Evolutionary conservation across 345 rosid genomes (phyloP).

Genomic region (Lumnitzera littorea): DNA sequence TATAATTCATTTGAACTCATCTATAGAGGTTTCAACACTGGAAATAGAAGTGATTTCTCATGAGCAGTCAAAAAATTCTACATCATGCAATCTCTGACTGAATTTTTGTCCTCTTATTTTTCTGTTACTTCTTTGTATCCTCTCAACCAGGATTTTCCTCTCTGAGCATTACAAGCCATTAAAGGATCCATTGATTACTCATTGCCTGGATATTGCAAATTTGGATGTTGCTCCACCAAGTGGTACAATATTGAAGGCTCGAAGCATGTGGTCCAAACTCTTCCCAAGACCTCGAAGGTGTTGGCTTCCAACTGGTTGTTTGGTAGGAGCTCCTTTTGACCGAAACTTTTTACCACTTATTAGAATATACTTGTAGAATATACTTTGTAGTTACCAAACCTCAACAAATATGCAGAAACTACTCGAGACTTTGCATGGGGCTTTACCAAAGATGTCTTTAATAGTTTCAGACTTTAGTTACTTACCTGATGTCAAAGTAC

Average conservation of each 20-base stretch:
- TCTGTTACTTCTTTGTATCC: too few species aligned
- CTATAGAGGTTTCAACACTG: too few species aligned
- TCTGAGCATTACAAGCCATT: conserved; percentile 69
- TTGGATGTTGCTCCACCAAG: conserved; percentile 25
- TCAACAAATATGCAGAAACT: conserved; percentile 46
- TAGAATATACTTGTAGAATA: not conserved
- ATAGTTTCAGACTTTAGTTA: conserved; percentile 91
- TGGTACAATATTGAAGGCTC: conserved; percentile 23
- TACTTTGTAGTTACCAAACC: not conserved
- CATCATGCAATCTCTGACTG: too few species aligned
- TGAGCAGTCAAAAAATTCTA: too few species aligned
- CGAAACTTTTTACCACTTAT: not conserved
- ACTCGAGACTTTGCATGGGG: conserved; percentile 71
- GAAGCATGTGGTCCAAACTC: conserved; percentile 61
- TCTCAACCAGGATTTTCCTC: conserved; percentile 36
- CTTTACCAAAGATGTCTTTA: conserved; percentile 90
- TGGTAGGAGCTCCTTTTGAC: conserved; percentile 42
- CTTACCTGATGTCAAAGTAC: conserved; percentile 89
- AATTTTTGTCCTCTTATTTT: too few species aligned
- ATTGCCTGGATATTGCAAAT: conserved; percentile 64
- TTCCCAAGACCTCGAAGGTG: conserved; percentile 82
- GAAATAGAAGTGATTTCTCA: too few species aligned
- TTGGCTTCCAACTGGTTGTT: conserved; percentile 97
- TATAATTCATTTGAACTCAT: too few species aligned
- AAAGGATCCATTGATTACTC: conserved; percentile 63